Percentiles rank a stretch among this genome's conserved stretches.
phyloP scores from a whole-genome alignment of 192 early-diverging fungal species.

The Coemansia sp. region DNA sequence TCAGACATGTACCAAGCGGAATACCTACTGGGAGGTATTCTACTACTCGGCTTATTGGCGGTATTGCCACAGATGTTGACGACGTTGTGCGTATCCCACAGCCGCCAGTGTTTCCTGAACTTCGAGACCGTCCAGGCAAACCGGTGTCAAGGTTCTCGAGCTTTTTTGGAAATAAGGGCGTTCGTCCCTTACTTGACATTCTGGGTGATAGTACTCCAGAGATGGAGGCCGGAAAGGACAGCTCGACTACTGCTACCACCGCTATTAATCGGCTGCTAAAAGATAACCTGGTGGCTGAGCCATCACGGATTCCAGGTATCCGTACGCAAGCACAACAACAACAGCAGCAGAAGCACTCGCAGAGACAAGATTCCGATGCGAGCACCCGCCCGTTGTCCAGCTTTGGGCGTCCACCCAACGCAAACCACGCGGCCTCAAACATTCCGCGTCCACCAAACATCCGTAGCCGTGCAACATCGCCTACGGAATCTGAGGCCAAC shows the following conservation, averaged over 20 bases:
- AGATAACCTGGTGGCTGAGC: slow-evolving; percentile 10
- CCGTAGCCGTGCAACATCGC: slow-evolving; percentile 35
- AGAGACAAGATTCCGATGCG: slow-evolving; percentile 1
- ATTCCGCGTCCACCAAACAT: slow-evolving; percentile 47
- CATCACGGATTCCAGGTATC: slow-evolving; percentile 47
- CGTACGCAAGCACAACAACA: slow-evolving; percentile 14
- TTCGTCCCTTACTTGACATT: slow-evolving; percentile 41
- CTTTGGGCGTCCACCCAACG: slow-evolving; percentile 34
- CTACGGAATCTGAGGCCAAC: slow-evolving; percentile 50
- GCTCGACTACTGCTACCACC: background rate
- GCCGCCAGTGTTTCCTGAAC: slow-evolving; percentile 46
- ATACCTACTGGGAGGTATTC: slow-evolving; percentile 14
- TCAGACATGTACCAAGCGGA: slow-evolving; percentile 7
- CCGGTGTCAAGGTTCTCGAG: slow-evolving; percentile 16
- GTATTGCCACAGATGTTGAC: slow-evolving; percentile 39
- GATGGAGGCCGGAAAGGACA: background rate
- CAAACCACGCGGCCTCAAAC: slow-evolving; percentile 25
- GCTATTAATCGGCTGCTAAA: slow-evolving; percentile 6
- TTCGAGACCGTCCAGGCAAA: slow-evolving; percentile 27
- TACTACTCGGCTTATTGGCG: slow-evolving; percentile 39
- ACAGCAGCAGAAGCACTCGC: slow-evolving; percentile 4
- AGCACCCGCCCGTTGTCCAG: slow-evolving; percentile 30
- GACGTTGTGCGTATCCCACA: slow-evolving; percentile 27
- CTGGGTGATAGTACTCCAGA: slow-evolving; percentile 8
- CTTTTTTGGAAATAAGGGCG: slow-evolving; percentile 19